Evolutionary conservation across 441 rosid genomes (phyloP), one percentile per base, ranked within the genome.

Genomic region (Syzygium malaccense): DNA sequence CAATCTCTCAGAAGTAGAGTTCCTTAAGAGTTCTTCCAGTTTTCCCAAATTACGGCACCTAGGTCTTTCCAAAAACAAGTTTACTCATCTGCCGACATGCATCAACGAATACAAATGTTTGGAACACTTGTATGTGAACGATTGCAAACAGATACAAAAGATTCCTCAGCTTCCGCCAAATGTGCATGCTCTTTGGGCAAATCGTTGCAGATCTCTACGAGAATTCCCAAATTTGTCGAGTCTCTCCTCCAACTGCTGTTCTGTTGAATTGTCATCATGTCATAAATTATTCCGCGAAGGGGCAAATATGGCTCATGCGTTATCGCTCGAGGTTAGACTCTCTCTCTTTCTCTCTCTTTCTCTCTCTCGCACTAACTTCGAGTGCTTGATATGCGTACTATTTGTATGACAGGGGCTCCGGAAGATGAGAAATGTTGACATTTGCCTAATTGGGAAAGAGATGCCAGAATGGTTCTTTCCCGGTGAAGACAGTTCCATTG

Each of bases 181-280:
- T 58, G 1, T 58, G 3, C 28, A 26, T 26, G 0, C 0, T 0
- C n/a, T 57, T 7, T 0, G 0, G 6, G 62, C 62, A 57, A 0
- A 0, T 0, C 1, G 14, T 23, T 57, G n/a, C 62, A 57, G 3
- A 57, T 57, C n/a, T 57, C 62, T 57, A 57, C 28, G 25, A 4
- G 3, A 23, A 4, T 57, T 57, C 1, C 62, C 62, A 57, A 6
- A 57, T 57, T 25, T 23, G n/a, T 57, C n/a, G 5, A 10, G 28
- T 10, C n/a, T 57, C 62, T 10, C 5, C 60, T 56, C n/a, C 14
- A 0, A 10, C 14, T 4, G 0, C 14, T 25, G 4, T 25, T 0
- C 0, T 0, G n/a, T 57, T 26, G n/a, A 25, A 9, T 5, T 57
- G 3, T 23, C 14, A 4, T 57, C 62, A 57, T 4, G 62, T 57